These are phyloP conservation scores for Firmiana major DNA, from an alignment of 345 rosid species.

Conservation along the genomic window DNA sequence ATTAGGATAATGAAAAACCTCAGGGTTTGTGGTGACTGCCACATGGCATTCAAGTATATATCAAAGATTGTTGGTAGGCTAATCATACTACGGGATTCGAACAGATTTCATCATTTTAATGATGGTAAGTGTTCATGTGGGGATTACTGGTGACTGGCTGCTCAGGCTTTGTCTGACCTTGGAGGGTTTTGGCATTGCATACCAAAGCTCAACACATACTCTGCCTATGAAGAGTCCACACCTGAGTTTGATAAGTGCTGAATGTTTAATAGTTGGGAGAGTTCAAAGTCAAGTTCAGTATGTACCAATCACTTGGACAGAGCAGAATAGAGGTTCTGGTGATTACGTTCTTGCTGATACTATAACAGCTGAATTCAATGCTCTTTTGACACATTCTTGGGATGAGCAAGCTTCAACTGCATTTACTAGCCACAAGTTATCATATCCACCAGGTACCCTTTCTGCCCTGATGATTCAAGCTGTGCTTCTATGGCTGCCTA, in stretches of 20 bases:
- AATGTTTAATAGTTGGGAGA: neutral
- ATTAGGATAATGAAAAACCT: conserved; percentile 95
- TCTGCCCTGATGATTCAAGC: conserved; percentile 51
- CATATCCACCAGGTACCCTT: neutral
- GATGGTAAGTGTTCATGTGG: conserved; percentile 73
- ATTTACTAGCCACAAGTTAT: too few species aligned
- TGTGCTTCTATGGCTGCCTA: conserved; percentile 65
- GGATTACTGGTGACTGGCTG: conserved; percentile 66
- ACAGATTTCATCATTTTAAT: conserved; percentile 86
- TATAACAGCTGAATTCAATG: too few species aligned
- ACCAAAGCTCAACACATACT: neutral
- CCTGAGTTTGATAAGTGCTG: neutral
- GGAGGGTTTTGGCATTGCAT: neutral
- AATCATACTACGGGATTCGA: conserved; percentile 75
- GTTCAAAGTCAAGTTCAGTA: too few species aligned
- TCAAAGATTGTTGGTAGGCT: conserved; percentile 58
- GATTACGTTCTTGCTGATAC: too few species aligned
- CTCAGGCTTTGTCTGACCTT: neutral
- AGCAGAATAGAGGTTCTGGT: too few species aligned
- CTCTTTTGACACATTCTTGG: too few species aligned
- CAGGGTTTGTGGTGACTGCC: conserved; percentile 83
- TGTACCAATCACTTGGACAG: too few species aligned
- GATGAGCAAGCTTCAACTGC: too few species aligned
- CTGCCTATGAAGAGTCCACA: neutral
- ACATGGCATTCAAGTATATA: conserved; percentile 73